Evolutionary conservation across 805 yeast species (phyloP), one percentile per base, ranked within the genome.

Genomic region (Kregervanrija fluxuum): DNA sequence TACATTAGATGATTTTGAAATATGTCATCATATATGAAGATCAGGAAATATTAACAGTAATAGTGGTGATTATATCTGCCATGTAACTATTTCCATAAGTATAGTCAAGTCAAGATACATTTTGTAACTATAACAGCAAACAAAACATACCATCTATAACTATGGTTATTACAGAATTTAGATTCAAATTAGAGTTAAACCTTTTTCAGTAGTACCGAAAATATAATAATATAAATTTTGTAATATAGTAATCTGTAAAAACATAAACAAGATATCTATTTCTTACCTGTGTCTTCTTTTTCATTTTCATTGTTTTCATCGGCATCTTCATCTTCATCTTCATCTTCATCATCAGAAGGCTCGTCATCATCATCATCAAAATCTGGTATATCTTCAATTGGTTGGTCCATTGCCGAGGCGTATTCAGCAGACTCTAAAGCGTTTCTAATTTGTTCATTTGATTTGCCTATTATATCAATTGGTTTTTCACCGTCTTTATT

Each of bases 351-450:
- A 13, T 54, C 60, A 4, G 59, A 54, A 3, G 53, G 53, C 13
- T 38, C 49, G 13, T 44, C 52, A 22, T 55, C 73, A 16, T 61
- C 71, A 12, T 61, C 69, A 11, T 57, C 73, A 6, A 59, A 67
- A n/a, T 55, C 70, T 8, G 61, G 64, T 5, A 57, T 66, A 4
- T 59, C 72, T 38, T 58, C 68, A 35, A 59, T 63, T n/a, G 57
- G 63, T 14, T 61, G 71, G 11, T 60, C 70, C 30, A 61, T 63
- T 52, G 57, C 61, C 40, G 72, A 68, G 1, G 95, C 95, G 54
- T 79, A 80, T 64, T 88, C 95, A 0, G 97, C 96, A 45, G 87
- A 79, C 55, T 88, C 85, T 51, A 91, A 71, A 31, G 79, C 66
- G 54, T 80, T 79, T 36, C 69, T 68, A 49, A 91, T 70, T 45